Percentiles rank a stretch among this genome's conserved stretches.
Evolutionary conservation across 1,139 yeast species (phyloP).

Genomic region (Debaryomyces psychrophilus): DNA sequence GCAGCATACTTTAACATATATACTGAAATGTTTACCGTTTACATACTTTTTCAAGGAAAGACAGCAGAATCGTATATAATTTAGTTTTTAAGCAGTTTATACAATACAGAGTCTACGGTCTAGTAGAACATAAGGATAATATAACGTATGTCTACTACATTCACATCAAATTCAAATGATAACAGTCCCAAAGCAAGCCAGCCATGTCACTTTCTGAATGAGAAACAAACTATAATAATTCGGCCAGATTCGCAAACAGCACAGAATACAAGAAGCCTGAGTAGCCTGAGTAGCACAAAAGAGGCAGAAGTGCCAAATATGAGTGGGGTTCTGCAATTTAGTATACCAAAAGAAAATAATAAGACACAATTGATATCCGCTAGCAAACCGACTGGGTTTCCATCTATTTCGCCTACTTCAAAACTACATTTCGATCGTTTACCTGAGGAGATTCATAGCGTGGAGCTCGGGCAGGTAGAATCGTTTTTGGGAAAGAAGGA

Average conservation of each 20-base stretch:
- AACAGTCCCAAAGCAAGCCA: slow-evolving; percentile 6
- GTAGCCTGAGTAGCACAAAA: background rate
- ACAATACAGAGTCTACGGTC: background rate
- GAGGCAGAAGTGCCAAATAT: background rate
- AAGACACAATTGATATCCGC: background rate
- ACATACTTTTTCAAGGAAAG: background rate
- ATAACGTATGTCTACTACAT: slow-evolving; percentile 4
- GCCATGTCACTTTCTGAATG: slow-evolving; percentile 7
- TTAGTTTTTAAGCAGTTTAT: background rate
- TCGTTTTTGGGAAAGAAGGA: slow-evolving; percentile 1
- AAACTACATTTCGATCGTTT: slow-evolving; percentile 15
- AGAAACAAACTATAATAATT: background rate
- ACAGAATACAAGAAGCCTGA: background rate
- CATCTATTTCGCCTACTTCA: slow-evolving; percentile 16
- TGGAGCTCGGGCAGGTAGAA: slow-evolving; percentile 8
- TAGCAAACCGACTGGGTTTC: background rate
- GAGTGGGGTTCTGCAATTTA: background rate
- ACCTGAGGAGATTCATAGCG: slow-evolving; percentile 10
- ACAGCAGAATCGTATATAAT: background rate
- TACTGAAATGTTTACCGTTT: background rate
- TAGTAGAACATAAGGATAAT: background rate
- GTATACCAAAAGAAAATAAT: background rate
- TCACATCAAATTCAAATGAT: slow-evolving; percentile 4
- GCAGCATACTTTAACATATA: background rate
- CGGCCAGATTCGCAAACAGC: background rate